Percentiles rank a stretch among this genome's conserved stretches.
Conservation (phyloP, 495 filamentous ascomycete genomes). For the Hypoxylon crocopeplum region DNA sequence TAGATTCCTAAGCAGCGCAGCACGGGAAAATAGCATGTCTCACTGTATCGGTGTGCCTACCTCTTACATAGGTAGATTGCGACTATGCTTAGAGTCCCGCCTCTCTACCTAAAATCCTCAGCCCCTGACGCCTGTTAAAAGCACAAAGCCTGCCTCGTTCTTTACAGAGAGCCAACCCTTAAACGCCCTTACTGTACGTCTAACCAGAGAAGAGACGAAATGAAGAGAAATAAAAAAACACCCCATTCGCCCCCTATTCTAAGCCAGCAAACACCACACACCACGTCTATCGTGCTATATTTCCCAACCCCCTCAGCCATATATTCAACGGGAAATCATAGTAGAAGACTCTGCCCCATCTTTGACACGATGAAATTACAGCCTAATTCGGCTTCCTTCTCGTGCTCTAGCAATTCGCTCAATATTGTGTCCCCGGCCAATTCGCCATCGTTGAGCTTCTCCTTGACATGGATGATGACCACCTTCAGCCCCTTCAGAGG, state of each 20-base stretch:
- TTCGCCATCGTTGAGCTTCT: conserved; percentile 70
- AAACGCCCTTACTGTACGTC: conserved; percentile 14
- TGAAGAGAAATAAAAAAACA: not conserved
- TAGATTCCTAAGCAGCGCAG: too few relatives aligned
- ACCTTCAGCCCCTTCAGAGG: conserved; percentile 62
- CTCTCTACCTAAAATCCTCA: conserved; percentile 10
- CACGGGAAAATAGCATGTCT: too few relatives aligned
- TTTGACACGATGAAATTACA: conserved; percentile 77
- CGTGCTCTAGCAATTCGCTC: conserved; percentile 67
- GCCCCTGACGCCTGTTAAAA: conserved; percentile 16
- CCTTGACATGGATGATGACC: conserved; percentile 84
- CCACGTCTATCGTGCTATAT: conserved; percentile 21
- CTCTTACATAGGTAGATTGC: too few relatives aligned
- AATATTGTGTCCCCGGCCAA: conserved; percentile 69
- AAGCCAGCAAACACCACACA: conserved; percentile 14
- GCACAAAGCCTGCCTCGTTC: not conserved
- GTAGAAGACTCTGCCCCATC: conserved; percentile 54
- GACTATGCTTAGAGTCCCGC: too few relatives aligned
- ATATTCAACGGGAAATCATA: conserved; percentile 37
- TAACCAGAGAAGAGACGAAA: conserved; percentile 13
- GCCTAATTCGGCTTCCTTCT: conserved; percentile 67
- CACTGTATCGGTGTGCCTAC: too few relatives aligned
- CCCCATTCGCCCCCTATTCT: conserved; percentile 2
- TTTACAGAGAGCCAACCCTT: not conserved
- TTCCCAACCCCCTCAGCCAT: conserved; percentile 4